A percentile compares a stretch with the other conserved stretches of the same genome.
Evolutionary conservation across 306 rosid genomes (phyloP).

Genomic region (Rosa lucieae): DNA sequence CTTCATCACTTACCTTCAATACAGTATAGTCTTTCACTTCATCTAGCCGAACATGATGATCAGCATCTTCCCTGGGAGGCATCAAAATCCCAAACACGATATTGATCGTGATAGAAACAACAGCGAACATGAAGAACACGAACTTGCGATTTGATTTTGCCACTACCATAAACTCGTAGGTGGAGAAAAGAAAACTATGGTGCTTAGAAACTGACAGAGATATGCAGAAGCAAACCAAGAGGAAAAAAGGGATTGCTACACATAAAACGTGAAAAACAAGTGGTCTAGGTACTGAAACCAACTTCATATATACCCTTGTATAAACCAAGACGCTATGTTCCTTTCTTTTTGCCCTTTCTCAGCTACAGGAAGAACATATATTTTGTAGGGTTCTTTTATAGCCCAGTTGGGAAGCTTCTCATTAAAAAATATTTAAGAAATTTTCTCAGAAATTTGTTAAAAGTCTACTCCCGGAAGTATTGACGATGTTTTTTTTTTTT

Average conservation of each 20-base stretch:
- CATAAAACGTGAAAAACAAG: neutral
- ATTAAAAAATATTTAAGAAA: neutral
- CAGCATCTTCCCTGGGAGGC: conserved; percentile 13
- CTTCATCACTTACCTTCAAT: neutral
- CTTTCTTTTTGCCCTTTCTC: neutral
- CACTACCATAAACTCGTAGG: conserved; percentile 19
- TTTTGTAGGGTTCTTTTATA: neutral
- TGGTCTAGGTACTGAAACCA: neutral
- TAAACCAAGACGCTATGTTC: neutral
- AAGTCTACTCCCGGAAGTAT: neutral
- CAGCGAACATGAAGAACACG: conserved; percentile 26
- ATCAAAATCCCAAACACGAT: conserved; percentile 15
- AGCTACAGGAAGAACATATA: neutral
- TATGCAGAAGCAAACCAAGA: neutral
- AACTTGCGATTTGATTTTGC: conserved; percentile 18
- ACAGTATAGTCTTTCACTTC: neutral
- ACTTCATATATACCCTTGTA: conserved; percentile 13
- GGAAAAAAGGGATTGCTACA: neutral
- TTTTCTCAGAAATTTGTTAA: conserved; percentile 19
- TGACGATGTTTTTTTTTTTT: neutral
- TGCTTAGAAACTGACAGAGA: conserved; percentile 16
- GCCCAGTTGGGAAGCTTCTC: neutral
- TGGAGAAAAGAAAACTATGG: conserved; percentile 19
- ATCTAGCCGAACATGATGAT: neutral
- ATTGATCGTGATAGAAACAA: conserved; percentile 17